Evolutionary conservation across 1,284 basidiomycete species (phyloP), one percentile per base, ranked within the genome.

Genomic region (Polyporus tsugae): DNA sequence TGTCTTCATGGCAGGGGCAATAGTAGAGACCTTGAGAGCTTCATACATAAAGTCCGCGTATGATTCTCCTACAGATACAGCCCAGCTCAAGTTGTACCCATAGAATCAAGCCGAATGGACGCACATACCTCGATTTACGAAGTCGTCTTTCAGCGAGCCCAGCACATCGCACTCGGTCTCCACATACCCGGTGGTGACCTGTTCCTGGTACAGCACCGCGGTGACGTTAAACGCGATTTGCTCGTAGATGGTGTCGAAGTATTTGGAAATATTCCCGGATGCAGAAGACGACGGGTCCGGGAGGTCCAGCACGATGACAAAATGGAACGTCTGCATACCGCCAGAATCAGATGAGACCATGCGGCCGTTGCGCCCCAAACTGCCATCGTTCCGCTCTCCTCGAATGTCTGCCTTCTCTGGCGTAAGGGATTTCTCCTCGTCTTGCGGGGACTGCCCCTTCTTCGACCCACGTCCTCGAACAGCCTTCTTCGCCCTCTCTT

Each of bases 211-310:
- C 13, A 97, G 85, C 5, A 96, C 95, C 2, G 96, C 96, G 1
- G 95, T 94, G 71, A 96, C 84, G 9, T 92, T 91, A 81, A 97
- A 95, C 0, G 92, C 91, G 60, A 97, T 87, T 75, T 96, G 95
- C 71, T 94, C 89, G 78, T 98, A 98, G 58, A 95, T 87, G 36
- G 90, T 87, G 77, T 96, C 93, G 74, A 95, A 93, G 75, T 95
- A 94, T 78, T 89, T 89, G 66, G 87, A 82, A 29, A 94, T 82
- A 75, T 91, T 92, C n/a, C 90, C 90, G 15, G 89, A 89, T 19
- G 89, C 87, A 22, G 93, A 91, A 9, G 91, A 94, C 4, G 91
- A 93, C 4, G 95, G 93, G 80, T 98, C 95, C 0, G 96, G 95
- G 39, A 94, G 86, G 79, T 98, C 96, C 61, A 97, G 83, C 10